Conservation (phyloP, 257 asterid species). For the Nicotiana obtusifolia region DNA sequence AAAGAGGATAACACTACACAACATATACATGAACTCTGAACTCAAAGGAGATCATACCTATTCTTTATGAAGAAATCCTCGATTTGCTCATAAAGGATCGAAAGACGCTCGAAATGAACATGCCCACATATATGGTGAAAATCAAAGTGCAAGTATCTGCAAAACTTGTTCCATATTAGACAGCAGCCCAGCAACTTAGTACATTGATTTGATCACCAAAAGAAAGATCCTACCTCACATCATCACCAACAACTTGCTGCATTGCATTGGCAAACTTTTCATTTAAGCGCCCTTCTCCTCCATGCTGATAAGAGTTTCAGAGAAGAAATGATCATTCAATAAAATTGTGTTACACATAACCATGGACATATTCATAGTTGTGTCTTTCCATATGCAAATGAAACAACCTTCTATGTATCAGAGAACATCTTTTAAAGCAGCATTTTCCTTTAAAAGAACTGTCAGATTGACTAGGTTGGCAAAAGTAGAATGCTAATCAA, state of each 20-base stretch:
- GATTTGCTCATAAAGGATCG: slow-evolving; percentile 76
- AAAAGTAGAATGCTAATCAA: background rate
- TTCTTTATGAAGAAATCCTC: slow-evolving; percentile 62
- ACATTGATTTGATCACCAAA: background rate
- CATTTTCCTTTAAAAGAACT: background rate
- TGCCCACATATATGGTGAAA: slow-evolving; percentile 95
- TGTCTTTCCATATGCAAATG: background rate
- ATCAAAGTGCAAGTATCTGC: slow-evolving; percentile 92
- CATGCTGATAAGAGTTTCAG: slow-evolving; percentile 41
- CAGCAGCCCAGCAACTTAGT: slow-evolving; percentile 13
- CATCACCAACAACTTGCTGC: slow-evolving; percentile 57
- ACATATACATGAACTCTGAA: background rate
- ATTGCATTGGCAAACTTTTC: slow-evolving; percentile 57
- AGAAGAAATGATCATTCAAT: background rate
- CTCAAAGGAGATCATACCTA: slow-evolving; percentile 40
- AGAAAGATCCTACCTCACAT: slow-evolving; percentile 52
- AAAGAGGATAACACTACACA: background rate
- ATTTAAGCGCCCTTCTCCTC: slow-evolving; percentile 81
- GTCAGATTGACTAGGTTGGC: background rate
- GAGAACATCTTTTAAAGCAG: background rate
- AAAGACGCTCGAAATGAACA: slow-evolving; percentile 72
- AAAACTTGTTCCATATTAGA: slow-evolving; percentile 20
- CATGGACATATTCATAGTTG: background rate
- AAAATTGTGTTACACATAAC: background rate
- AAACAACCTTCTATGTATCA: background rate